Conservation (phyloP, 2,329 filamentous ascomycete genomes). For the Apiospora pterosperma region DNA sequence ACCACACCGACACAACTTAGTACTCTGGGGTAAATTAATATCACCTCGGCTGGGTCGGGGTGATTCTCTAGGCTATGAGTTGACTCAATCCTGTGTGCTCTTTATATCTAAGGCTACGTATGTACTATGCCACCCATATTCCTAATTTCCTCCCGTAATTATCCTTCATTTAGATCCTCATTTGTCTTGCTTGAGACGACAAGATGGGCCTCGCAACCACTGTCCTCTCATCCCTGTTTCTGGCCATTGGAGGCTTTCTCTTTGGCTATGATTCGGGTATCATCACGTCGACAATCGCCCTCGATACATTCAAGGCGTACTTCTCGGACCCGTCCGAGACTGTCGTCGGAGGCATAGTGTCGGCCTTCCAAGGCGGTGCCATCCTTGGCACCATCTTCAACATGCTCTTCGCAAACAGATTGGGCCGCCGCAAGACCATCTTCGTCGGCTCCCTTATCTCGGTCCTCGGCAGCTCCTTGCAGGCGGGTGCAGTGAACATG, state of each 20-base stretch:
- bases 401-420: conserved; percentile 53
- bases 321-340: conserved; percentile 29
- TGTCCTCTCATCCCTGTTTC: background rate
- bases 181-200: background rate
- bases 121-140: too few species aligned
- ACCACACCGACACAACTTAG: background rate
- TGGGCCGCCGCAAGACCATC: conserved; percentile 66
- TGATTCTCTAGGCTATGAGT: background rate
- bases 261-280: conserved; percentile 55
- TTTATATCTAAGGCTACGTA: background rate
- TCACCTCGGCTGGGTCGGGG: background rate
- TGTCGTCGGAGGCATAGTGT: conserved; percentile 63
- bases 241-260: conserved; percentile 41
- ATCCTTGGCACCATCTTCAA: conserved; percentile 60
- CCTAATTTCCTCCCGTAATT: background rate
- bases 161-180: background rate
- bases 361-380: conserved; percentile 69
- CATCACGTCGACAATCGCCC: conserved; percentile 50
- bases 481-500: conserved; percentile 61
- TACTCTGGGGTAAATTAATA: background rate
- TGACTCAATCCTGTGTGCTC: background rate
- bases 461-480: conserved; percentile 67
- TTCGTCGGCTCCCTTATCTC: conserved; percentile 68
- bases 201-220: background rate
- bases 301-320: conserved; percentile 36